These are phyloP conservation scores for Paratinospora sagittata DNA, from an alignment of 164 flowering plant species.

Conservation along the genomic window DNA sequence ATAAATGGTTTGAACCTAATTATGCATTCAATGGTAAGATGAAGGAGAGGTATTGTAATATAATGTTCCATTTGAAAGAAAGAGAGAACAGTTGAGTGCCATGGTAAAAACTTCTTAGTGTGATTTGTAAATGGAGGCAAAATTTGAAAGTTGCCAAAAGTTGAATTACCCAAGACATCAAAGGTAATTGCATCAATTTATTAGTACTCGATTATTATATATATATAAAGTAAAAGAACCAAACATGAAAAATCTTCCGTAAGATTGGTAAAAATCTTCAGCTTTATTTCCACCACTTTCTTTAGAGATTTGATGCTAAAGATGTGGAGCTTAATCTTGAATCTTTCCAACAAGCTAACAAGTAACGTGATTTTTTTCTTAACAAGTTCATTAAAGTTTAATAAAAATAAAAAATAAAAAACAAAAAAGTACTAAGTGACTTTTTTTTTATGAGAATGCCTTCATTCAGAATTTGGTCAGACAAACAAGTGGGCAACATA, in stretches of 20 bases:
- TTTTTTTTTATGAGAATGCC: background rate
- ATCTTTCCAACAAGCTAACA: background rate
- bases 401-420: no score
- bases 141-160: background rate
- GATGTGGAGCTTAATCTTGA: background rate
- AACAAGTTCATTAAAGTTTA: background rate
- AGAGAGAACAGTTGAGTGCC: no score
- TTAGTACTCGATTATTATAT: no score
- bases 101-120: background rate
- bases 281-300: background rate
- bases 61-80: no score
- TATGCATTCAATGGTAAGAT: background rate
- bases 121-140: background rate
- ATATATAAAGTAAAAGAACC: background rate
- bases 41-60: no score
- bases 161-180: background rate
- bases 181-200: background rate
- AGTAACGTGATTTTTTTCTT: background rate
- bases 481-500: background rate
- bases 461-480: background rate
- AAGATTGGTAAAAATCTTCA: background rate
- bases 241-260: background rate
- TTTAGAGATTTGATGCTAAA: background rate
- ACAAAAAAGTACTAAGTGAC: no score
- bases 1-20: background rate